Percentiles rank a stretch among this genome's conserved stretches.
Conservation (phyloP, 1,284 basidiomycete genomes). For the Flammula alnicola region DNA sequence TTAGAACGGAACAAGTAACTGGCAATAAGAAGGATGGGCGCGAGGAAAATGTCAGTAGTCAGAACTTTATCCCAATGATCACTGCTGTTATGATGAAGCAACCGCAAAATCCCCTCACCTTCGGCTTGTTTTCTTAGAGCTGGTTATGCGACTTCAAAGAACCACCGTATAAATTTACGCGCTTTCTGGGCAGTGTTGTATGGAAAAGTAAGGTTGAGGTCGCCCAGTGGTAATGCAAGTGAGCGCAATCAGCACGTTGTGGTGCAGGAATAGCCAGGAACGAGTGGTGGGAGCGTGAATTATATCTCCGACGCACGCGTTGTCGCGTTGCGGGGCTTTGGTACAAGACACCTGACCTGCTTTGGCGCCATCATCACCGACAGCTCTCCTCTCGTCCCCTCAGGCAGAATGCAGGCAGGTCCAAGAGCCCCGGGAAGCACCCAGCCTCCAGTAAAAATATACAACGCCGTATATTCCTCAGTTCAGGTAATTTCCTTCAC, state of each 20-base stretch:
- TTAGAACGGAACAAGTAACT: slow-evolving; percentile 34
- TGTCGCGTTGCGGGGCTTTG: slow-evolving; percentile 36
- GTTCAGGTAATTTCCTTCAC: slow-evolving; percentile 63
- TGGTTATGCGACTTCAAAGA: background rate
- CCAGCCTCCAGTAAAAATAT: slow-evolving; percentile 77
- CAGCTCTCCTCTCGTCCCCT: slow-evolving; percentile 20
- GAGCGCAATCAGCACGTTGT: too few relatives aligned
- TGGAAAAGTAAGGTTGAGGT: background rate
- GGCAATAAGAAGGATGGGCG: slow-evolving; percentile 38
- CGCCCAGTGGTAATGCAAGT: too few relatives aligned
- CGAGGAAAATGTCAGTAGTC: slow-evolving; percentile 11
- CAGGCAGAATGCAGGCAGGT: slow-evolving; percentile 46
- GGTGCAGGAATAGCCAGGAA: too few relatives aligned
- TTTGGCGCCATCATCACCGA: slow-evolving; percentile 27
- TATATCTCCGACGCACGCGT: slow-evolving; percentile 41
- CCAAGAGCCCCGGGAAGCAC: slow-evolving; percentile 41
- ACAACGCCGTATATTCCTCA: slow-evolving; percentile 88
- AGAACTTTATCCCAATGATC: background rate
- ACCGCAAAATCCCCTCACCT: slow-evolving; percentile 18
- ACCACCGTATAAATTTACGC: too few relatives aligned
- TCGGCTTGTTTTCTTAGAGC: background rate
- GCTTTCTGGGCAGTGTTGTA: too few relatives aligned
- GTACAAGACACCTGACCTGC: slow-evolving; percentile 38
- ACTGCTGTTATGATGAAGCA: slow-evolving; percentile 6
- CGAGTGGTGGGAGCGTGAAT: slow-evolving; percentile 14